A percentile compares a stretch with the other conserved stretches of the same genome.
Evolutionary conservation across 73 alveolate genomes (phyloP).

Genomic region (Effrenium voratum): DNA sequence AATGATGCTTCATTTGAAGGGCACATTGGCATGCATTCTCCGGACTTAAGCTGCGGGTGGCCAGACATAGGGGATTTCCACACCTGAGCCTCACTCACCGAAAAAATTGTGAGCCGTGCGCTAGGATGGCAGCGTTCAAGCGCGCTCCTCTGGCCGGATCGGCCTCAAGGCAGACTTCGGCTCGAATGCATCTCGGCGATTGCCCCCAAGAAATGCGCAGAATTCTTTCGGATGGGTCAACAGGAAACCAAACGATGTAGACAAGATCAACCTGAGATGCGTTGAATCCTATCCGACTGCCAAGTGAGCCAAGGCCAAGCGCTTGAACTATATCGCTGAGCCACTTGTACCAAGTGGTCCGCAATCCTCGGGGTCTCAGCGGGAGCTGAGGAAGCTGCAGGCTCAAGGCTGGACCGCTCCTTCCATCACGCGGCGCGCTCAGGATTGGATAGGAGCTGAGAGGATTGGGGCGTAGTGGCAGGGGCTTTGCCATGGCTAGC

Average conservation of each 20-base stretch:
- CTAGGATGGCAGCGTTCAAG: slow-evolving; percentile 79
- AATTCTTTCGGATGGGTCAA: no score
- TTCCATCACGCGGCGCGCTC: slow-evolving; percentile 38
- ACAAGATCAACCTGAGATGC: no score
- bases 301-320: slow-evolving; percentile 48
- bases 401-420: slow-evolving; percentile 88
- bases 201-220: no score
- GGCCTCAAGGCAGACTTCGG: slow-evolving; percentile 89
- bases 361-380: background rate
- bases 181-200: slow-evolving; percentile 55
- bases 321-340: slow-evolving; percentile 74
- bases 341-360: background rate
- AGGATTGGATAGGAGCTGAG: no score
- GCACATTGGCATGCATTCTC: background rate
- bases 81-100: no score
- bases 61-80: no score
- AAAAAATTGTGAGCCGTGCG: no score
- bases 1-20: no score
- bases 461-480: no score
- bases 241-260: no score
- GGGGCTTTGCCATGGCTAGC: background rate
- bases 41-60: no score
- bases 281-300: background rate
- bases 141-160: slow-evolving; percentile 79
- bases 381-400: slow-evolving; percentile 43